Conservation (phyloP, 768 basidiomycete species). For the Agaricus sinodeliciosus region DNA sequence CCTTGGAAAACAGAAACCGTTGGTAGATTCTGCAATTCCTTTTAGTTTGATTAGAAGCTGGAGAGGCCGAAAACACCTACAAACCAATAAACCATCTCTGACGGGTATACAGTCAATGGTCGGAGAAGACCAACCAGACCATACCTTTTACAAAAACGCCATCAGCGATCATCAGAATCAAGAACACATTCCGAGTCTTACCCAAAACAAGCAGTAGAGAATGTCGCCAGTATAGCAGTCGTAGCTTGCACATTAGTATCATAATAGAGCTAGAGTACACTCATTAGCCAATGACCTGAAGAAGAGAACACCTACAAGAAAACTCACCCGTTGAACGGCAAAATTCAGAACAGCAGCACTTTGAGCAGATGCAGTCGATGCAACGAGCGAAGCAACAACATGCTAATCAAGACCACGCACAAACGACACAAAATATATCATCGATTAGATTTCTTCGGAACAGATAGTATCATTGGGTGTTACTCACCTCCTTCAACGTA, state of each 20-base stretch:
- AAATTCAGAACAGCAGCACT: slow-evolving; percentile 54
- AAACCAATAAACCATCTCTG: slow-evolving; percentile 59
- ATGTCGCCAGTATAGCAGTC: slow-evolving; percentile 54
- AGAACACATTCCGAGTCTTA: slow-evolving; percentile 17
- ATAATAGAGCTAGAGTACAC: slow-evolving; percentile 44
- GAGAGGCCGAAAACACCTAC: slow-evolving; percentile 24
- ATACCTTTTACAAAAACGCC: slow-evolving; percentile 30
- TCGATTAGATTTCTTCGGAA: not conserved
- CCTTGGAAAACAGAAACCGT: slow-evolving; percentile 58
- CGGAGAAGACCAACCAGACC: slow-evolving; percentile 54
- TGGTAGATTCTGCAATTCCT: slow-evolving; percentile 37
- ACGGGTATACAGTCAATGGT: slow-evolving; percentile 52
- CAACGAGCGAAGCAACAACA: slow-evolving; percentile 48
- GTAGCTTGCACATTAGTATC: slow-evolving; percentile 46
- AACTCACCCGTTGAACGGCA: slow-evolving; percentile 46
- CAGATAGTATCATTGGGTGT: not conserved
- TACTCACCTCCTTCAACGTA: slow-evolving; percentile 47
- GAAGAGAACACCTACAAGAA: not conserved
- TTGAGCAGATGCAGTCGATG: slow-evolving; percentile 48
- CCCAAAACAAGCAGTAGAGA: slow-evolving; percentile 61
- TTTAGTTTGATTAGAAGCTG: not conserved
- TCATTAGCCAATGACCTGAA: not conserved
- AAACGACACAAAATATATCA: no score
- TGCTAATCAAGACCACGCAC: slow-evolving; percentile 31
- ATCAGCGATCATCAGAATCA: not conserved